phyloP scores from a whole-genome alignment of 2,329 filamentous ascomycete genomes.

The Phyllachora maydis region DNA sequence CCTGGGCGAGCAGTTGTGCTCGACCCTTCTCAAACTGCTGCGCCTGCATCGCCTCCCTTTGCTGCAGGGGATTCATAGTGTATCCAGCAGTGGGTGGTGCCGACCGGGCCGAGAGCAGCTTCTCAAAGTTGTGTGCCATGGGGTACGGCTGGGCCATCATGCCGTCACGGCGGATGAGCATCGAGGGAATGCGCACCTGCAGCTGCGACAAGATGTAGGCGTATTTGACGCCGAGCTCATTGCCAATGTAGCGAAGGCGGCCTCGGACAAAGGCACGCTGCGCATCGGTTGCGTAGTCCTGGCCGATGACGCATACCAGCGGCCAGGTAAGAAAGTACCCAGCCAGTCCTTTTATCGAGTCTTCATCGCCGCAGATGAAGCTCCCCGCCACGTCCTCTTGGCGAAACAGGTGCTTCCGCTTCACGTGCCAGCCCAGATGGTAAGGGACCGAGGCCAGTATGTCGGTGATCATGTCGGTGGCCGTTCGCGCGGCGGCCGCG shows the following conservation, averaged over 20 bases:
- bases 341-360: constrained; percentile 28
- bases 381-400: constrained; percentile 17
- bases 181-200: constrained; percentile 36
- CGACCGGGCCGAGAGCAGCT: constrained; percentile 17
- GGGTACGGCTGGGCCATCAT: constrained; percentile 23
- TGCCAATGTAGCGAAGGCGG: constrained; percentile 29
- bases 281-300: constrained; percentile 37
- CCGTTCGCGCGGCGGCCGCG: constrained; percentile 27
- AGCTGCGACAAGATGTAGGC: constrained; percentile 33
- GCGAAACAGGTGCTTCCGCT: constrained; percentile 17
- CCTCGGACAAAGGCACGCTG: constrained; percentile 34
- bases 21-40: constrained; percentile 20
- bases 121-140: constrained; percentile 20
- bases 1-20: constrained; percentile 18
- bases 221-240: constrained; percentile 35
- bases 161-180: constrained; percentile 35
- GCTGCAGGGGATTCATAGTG: constrained; percentile 21
- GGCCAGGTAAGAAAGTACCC: constrained; percentile 41
- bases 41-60: constrained; percentile 24
- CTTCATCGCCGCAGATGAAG: constrained; percentile 29
- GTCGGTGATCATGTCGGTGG: constrained; percentile 31
- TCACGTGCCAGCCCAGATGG: constrained; percentile 36
- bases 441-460: constrained; percentile 41
- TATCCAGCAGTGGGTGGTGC: constrained; percentile 14
- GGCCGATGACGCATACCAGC: constrained; percentile 27